A percentile compares a stretch with the other conserved stretches of the same genome.
Evolutionary conservation across 768 basidiomycete genomes (phyloP).

Genomic region (Boletellus ananas): DNA sequence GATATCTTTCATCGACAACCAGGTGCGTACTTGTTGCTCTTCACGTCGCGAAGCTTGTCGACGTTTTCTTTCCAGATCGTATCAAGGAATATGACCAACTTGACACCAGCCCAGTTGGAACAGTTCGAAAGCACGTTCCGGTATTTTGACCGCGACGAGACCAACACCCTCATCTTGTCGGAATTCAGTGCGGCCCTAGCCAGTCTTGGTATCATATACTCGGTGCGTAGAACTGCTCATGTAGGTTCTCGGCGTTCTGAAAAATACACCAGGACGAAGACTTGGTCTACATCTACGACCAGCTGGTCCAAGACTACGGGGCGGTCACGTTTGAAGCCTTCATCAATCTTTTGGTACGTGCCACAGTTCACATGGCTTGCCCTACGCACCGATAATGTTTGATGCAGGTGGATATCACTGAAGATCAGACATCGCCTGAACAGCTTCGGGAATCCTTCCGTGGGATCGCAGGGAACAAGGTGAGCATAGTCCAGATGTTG

Average conservation of each 20-base stretch:
- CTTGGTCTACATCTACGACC: slow-evolving; percentile 76
- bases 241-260: not conserved
- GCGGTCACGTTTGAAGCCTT: slow-evolving; percentile 92
- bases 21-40: slow-evolving; percentile 44
- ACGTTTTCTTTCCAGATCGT: slow-evolving; percentile 60
- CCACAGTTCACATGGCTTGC: not conserved
- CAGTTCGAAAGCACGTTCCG: slow-evolving; percentile 97
- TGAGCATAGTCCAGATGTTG: slow-evolving; percentile 26
- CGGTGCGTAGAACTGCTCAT: slow-evolving; percentile 40
- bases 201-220: slow-evolving; percentile 90
- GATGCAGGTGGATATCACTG: slow-evolving; percentile 84
- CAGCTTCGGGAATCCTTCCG: slow-evolving; percentile 93
- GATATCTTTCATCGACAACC: slow-evolving; percentile 95
- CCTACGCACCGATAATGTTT: slow-evolving; percentile 1
- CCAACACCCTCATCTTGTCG: slow-evolving; percentile 77
- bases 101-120: slow-evolving; percentile 93
- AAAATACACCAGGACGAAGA: slow-evolving; percentile 66
- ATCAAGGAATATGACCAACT: slow-evolving; percentile 87
- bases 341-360: slow-evolving; percentile 80
- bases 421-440: slow-evolving; percentile 91
- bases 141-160: slow-evolving; percentile 92
- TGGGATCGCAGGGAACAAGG: slow-evolving; percentile 88
- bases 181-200: slow-evolving; percentile 95
- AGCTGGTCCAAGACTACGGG: slow-evolving; percentile 77
- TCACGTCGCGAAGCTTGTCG: slow-evolving; percentile 4